phyloP scores from a whole-genome alignment of 495 filamentous ascomycete species.

The Extremus antarcticus region DNA sequence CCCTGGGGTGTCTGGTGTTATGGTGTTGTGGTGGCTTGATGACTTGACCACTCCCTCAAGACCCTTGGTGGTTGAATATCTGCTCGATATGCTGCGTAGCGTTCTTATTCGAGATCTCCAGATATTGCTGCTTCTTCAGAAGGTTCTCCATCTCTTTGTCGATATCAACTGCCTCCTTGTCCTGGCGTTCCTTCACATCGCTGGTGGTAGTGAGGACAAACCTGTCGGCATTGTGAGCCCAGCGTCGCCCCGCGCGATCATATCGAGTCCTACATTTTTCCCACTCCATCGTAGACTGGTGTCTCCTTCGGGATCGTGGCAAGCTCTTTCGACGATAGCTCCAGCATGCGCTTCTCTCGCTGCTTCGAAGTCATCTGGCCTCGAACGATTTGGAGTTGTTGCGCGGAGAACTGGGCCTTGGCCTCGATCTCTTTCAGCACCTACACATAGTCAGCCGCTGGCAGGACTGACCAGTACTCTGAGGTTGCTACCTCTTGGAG shows the following conservation, averaged over 20 bases:
- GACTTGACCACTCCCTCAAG: background rate
- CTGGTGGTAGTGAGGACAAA: constrained; percentile 69
- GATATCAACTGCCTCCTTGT: constrained; percentile 61
- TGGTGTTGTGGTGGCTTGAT: too few relatives aligned
- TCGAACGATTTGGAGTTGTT: constrained; percentile 81
- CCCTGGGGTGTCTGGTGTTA: too few relatives aligned
- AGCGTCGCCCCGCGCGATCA: background rate
- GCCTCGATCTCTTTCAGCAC: constrained; percentile 89
- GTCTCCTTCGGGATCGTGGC: constrained; percentile 65
- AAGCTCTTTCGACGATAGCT: constrained; percentile 78
- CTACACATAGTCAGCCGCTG: constrained; percentile 35
- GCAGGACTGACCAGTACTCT: background rate
- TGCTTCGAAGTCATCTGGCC: constrained; percentile 78
- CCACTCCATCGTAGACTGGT: constrained; percentile 84
- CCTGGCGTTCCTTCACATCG: constrained; percentile 64
- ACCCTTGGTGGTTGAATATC: constrained; percentile 44
- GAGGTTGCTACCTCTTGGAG: constrained; percentile 63
- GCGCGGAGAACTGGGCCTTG: constrained; percentile 74
- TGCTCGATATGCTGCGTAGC: constrained; percentile 80
- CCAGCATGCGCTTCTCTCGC: constrained; percentile 76
- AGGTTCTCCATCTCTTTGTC: constrained; percentile 66
- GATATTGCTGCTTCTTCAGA: constrained; percentile 83
- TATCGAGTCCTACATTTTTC: constrained; percentile 68
- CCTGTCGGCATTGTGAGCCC: constrained; percentile 39
- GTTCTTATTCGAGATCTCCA: constrained; percentile 91